Evolutionary conservation across 2,329 filamentous ascomycete genomes (phyloP).

Genomic region (Xylaria sp.): DNA sequence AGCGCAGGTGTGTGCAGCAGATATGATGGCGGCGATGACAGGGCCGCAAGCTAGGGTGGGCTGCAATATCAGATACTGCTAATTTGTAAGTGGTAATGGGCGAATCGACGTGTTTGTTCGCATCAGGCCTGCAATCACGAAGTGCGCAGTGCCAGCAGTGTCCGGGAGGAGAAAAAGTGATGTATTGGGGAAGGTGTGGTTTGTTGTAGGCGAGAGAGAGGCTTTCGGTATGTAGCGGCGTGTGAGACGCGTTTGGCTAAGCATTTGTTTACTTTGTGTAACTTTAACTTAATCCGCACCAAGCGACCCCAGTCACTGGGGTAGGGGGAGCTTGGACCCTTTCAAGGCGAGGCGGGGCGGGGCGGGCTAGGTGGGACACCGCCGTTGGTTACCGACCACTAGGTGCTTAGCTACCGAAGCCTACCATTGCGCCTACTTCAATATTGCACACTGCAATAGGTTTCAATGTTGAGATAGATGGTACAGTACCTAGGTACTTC

Average conservation of each 20-base stretch:
- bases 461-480: too few relatives aligned
- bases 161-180: not conserved
- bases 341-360: not conserved
- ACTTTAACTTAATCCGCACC: not conserved
- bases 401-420: too few relatives aligned
- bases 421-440: too few relatives aligned
- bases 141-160: conserved; percentile 11
- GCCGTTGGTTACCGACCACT: not conserved
- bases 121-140: not conserved
- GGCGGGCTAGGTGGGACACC: not conserved
- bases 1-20: conserved; percentile 31
- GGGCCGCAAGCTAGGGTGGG: conserved; percentile 27
- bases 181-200: conserved; percentile 12
- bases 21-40: conserved; percentile 15
- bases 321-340: conserved; percentile 6
- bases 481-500: too few relatives aligned
- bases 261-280: conserved; percentile 37
- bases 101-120: not conserved
- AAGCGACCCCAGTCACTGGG: not conserved
- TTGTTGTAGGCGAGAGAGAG: not conserved
- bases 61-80: conserved; percentile 24
- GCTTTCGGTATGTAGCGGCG: not conserved
- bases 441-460: too few relatives aligned
- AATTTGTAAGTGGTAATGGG: conserved; percentile 11
- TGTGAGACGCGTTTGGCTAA: conserved; percentile 29